Evolutionary conservation across 805 yeast species (phyloP).

Genomic region (Yamadazyma endophytica): DNA sequence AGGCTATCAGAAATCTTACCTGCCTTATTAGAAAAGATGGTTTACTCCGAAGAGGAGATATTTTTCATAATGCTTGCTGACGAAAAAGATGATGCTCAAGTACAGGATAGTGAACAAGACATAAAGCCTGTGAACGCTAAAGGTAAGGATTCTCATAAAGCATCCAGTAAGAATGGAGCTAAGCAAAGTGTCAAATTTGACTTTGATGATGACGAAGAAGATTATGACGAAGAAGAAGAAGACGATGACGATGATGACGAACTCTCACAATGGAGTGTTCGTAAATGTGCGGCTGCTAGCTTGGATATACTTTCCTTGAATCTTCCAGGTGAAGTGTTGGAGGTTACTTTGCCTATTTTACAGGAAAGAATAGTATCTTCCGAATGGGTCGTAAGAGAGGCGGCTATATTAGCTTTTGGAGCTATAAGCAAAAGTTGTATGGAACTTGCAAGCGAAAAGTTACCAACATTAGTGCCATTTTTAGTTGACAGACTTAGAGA

Average conservation of each 20-base stretch:
- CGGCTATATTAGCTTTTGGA: slow-evolving; percentile 90
- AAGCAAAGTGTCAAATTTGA: slow-evolving; percentile 9
- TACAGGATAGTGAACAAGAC: slow-evolving; percentile 84
- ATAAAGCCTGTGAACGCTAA: slow-evolving; percentile 78
- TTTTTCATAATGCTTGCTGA: slow-evolving; percentile 61
- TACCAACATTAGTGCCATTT: slow-evolving; percentile 81
- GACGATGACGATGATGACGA: slow-evolving; percentile 63
- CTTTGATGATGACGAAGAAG: slow-evolving; percentile 22
- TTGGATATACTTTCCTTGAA: slow-evolving; percentile 73
- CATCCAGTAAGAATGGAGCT: slow-evolving; percentile 13
- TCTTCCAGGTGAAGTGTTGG: slow-evolving; percentile 64
- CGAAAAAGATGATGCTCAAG: slow-evolving; percentile 67
- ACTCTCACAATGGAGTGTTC: slow-evolving; percentile 79
- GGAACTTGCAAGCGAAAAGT: slow-evolving; percentile 61
- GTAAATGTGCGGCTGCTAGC: slow-evolving; percentile 94
- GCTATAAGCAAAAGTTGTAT: slow-evolving; percentile 90
- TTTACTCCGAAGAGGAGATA: slow-evolving; percentile 78
- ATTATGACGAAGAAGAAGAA: slow-evolving; percentile 33
- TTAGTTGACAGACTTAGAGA: slow-evolving; percentile 77
- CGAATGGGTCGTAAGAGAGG: slow-evolving; percentile 89
- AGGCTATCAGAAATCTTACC: slow-evolving; percentile 69
- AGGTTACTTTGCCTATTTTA: slow-evolving; percentile 67
- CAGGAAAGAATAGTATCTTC: slow-evolving; percentile 63
- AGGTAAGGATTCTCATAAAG: slow-evolving; percentile 42
- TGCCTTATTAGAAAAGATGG: slow-evolving; percentile 74